phyloP scores from a whole-genome alignment of 2,329 filamentous ascomycete genomes.

The Metarhizium sp. region DNA sequence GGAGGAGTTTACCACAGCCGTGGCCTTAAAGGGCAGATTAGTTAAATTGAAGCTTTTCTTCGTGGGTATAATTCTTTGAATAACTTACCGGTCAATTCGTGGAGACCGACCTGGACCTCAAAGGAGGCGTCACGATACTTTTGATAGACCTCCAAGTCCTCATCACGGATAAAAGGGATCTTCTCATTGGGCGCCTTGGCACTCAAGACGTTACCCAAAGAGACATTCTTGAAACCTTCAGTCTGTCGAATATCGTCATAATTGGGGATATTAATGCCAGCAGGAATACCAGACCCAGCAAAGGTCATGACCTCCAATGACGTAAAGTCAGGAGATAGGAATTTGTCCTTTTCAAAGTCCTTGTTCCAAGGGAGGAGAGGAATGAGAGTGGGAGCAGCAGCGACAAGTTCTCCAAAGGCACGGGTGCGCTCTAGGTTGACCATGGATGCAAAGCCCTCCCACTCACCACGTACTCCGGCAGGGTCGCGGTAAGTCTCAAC shows the following conservation, averaged over 20 bases:
- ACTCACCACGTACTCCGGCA: slow-evolving; percentile 71
- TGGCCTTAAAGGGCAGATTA: slow-evolving; percentile 45
- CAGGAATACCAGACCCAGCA: slow-evolving; percentile 52
- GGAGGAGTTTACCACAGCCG: slow-evolving; percentile 86
- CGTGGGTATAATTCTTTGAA: background rate
- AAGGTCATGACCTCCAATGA: slow-evolving; percentile 88
- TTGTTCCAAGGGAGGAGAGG: slow-evolving; percentile 80
- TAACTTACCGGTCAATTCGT: slow-evolving; percentile 58
- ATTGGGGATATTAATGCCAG: slow-evolving; percentile 60
- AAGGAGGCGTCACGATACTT: slow-evolving; percentile 82
- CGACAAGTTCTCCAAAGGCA: slow-evolving; percentile 78
- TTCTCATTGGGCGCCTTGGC: slow-evolving; percentile 89
- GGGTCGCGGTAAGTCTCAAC: slow-evolving; percentile 82
- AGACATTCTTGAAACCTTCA: slow-evolving; percentile 88
- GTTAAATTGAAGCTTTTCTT: background rate
- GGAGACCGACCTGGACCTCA: slow-evolving; percentile 91
- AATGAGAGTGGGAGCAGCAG: slow-evolving; percentile 72
- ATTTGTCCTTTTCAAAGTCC: slow-evolving; percentile 94
- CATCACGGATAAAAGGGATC: slow-evolving; percentile 77
- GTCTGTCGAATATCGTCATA: slow-evolving; percentile 73
- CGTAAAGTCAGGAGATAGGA: slow-evolving; percentile 91
- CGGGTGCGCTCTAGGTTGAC: slow-evolving; percentile 86
- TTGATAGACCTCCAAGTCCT: slow-evolving; percentile 69
- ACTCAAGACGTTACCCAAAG: slow-evolving; percentile 82
- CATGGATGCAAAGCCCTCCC: slow-evolving; percentile 75